phyloP scores from a whole-genome alignment of 805 yeast species.

The Lipomyces chichibuensis region DNA sequence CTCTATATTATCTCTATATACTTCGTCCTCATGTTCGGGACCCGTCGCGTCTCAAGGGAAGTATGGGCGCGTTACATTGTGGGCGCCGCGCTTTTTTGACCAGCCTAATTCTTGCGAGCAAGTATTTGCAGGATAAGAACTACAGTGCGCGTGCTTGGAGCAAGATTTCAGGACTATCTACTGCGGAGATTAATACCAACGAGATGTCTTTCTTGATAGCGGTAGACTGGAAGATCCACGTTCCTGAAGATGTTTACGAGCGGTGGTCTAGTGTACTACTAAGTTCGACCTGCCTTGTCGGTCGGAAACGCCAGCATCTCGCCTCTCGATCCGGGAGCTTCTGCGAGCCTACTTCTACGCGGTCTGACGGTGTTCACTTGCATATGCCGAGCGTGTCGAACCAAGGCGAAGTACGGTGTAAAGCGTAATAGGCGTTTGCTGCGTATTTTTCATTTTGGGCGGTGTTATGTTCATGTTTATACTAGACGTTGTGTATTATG shows the following conservation, averaged over 20 bases:
- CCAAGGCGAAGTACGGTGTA: neutral
- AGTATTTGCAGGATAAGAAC: conserved; percentile 73
- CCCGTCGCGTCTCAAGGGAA: conserved; percentile 14
- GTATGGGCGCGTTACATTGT: conserved; percentile 44
- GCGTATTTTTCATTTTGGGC: neutral
- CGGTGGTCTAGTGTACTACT: conserved; percentile 45
- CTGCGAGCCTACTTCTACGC: neutral
- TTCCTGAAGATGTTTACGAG: conserved; percentile 54
- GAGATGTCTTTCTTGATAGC: conserved; percentile 59
- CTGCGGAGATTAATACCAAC: conserved; percentile 53
- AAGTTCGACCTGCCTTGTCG: conserved; percentile 29
- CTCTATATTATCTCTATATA: conserved; percentile 65
- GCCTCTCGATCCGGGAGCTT: neutral
- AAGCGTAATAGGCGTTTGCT: neutral
- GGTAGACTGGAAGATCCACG: conserved; percentile 60
- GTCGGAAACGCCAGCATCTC: conserved; percentile 10
- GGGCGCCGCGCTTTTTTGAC: conserved; percentile 71
- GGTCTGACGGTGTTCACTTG: neutral
- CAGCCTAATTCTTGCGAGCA: conserved; percentile 70
- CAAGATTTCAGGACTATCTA: conserved; percentile 66
- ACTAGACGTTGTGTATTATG: neutral
- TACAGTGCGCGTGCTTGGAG: conserved; percentile 74
- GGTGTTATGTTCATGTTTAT: neutral
- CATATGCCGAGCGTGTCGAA: neutral
- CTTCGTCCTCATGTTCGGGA: conserved; percentile 45